Evolutionary conservation across 2,329 filamentous ascomycete genomes (phyloP).

Genomic region (Aspergillus puulaauensis): DNA sequence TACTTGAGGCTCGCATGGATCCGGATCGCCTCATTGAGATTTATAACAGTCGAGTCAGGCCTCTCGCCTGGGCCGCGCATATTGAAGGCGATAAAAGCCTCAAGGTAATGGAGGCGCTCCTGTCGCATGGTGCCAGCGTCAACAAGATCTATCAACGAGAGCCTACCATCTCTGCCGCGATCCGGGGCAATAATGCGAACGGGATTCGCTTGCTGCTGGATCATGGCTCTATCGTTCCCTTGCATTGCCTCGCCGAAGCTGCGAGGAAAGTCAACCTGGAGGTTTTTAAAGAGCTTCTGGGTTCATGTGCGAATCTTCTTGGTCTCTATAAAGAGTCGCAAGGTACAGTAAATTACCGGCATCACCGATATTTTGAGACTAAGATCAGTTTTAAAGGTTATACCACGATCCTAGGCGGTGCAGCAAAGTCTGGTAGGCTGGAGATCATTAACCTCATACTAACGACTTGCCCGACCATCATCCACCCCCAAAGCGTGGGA

Average conservation of each 20-base stretch:
- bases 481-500: not conserved
- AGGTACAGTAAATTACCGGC: no score
- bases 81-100: not conserved
- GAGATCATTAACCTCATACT: not conserved
- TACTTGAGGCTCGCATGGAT: not conserved
- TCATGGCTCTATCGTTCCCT: not conserved
- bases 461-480: not conserved
- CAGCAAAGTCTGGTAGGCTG: not conserved
- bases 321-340: not conserved
- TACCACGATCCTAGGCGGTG: not conserved
- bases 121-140: not conserved
- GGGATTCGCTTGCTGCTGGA: not conserved
- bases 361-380: not conserved
- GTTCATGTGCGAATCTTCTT: not conserved
- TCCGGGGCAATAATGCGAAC: not conserved
- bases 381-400: not conserved
- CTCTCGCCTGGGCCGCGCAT: not conserved
- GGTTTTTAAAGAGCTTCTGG: not conserved
- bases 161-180: not conserved
- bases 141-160: not conserved
- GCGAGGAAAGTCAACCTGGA: not conserved
- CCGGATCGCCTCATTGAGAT: not conserved
- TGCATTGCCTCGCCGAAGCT: not conserved
- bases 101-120: not conserved
- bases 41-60: not conserved